Conservation (phyloP, 768 basidiomycete species). For the Hirschioporus abietinus region DNA sequence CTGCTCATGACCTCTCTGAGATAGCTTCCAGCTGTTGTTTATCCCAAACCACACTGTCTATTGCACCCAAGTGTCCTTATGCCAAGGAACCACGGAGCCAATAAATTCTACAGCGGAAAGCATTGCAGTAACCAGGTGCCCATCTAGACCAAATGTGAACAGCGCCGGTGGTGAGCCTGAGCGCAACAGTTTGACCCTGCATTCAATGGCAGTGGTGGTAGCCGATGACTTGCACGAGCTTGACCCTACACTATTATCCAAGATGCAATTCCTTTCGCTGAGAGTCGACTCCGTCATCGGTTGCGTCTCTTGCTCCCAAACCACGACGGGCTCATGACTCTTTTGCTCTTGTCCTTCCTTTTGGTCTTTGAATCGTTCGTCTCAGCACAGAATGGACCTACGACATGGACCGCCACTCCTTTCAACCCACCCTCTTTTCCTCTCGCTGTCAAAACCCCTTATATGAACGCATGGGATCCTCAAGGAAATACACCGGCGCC, state of each 20-base stretch:
- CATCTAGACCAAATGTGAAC: no score
- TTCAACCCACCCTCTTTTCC: conserved; percentile 10
- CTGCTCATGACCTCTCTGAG: no score
- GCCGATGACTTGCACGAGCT: neutral
- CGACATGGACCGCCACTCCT: neutral
- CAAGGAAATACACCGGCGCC: neutral
- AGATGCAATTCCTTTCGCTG: neutral
- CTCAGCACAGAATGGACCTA: neutral
- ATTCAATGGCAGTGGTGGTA: no score
- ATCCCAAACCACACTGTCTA: no score
- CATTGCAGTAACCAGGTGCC: no score
- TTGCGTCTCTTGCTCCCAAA: neutral
- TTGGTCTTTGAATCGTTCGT: neutral
- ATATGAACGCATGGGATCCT: conserved; percentile 7
- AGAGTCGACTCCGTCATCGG: neutral
- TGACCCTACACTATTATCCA: neutral
- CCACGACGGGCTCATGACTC: neutral
- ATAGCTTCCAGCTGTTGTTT: no score
- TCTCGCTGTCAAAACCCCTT: conserved; percentile 8
- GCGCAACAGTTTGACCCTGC: no score
- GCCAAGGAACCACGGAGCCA: no score
- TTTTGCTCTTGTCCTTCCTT: neutral
- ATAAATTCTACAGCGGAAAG: no score
- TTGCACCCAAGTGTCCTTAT: no score
- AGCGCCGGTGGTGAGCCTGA: no score